Evolutionary conservation across 2,329 filamentous ascomycete genomes (phyloP).

Genomic region (Kalmusia sp.): DNA sequence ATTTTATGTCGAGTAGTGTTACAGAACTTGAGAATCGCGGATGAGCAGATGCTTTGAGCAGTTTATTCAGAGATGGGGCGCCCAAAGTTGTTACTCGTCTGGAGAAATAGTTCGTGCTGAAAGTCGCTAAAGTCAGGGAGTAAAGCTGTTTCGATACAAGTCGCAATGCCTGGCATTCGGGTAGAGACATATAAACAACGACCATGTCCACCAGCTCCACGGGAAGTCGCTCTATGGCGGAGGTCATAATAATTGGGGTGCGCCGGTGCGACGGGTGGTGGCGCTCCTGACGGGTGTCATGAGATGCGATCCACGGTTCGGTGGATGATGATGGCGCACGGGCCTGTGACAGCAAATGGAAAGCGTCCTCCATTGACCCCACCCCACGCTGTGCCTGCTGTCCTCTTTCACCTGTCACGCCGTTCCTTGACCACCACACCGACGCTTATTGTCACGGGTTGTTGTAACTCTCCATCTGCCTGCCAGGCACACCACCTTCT

Average conservation of each 20-base stretch:
- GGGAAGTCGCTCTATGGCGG: conserved; percentile 34
- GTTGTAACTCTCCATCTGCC: neutral
- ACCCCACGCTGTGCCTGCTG: neutral
- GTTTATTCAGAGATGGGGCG: conserved; percentile 29
- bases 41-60: conserved; percentile 25
- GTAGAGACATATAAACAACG: conserved; percentile 21
- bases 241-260: conserved; percentile 24
- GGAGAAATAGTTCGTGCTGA: conserved; percentile 31
- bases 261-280: neutral
- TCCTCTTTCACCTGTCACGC: neutral
- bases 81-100: conserved; percentile 30
- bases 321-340: conserved; percentile 2
- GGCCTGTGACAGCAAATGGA: neutral
- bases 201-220: conserved; percentile 38
- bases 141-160: conserved; percentile 31
- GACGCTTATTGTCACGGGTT: neutral
- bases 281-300: neutral
- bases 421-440: neutral
- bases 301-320: no score
- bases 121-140: conserved; percentile 27
- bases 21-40: conserved; percentile 23
- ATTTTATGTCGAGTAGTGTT: conserved; percentile 28
- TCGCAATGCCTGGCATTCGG: conserved; percentile 28
- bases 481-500: neutral
- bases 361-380: neutral